Evolutionary conservation across 192 early-diverging fungal species (phyloP), one percentile per base, ranked within the genome.

Genomic region (Diversispora epigaea): DNA sequence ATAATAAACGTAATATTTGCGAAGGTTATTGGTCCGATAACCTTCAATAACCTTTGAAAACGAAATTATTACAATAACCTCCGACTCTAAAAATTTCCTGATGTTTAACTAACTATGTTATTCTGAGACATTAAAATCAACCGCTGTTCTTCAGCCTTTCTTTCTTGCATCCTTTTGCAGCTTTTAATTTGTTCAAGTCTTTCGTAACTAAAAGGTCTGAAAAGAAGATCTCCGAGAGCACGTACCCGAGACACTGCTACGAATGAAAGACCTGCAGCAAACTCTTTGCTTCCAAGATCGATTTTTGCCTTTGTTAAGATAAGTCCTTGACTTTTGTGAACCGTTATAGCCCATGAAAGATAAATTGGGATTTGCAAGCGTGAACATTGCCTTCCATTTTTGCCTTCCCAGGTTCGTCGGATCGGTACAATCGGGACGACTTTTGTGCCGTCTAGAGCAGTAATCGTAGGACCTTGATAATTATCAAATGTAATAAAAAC

Each of bases 351-450:
- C 56, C 19, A 58, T 0, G 63, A 25, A 6, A 43, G 63, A 8
- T 40, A 65, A 8, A 65, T 5, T 8, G 40, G 40, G 10, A 65
- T 4, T 65, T 65, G 63, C 7, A 43, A 41, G 1, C 19, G 9
- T 2, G 40, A 65, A 11, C 63, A 65, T 5, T n/a, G 11, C 11
- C 46, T 47, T 60, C 63, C 40, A 10, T 32, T 46, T 10, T 65
- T 58, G 22, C n/a, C n/a, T 58, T 58, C 6, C 19, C 56, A 58
- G 8, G n/a, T 44, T 4, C 41, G 4, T 65, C 4, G 44, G 14
- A 67, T 67, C 5, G 10, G 65, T 6, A 11, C n/a, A 67, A 67
- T 65, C 11, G 63, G 63, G 39, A 65, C 63, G 4, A 65, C 41
- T 67, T 67, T 15, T n/a, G 1, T 67, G 1, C 63, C 63, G 11